Evolutionary conservation across 371 early-diverging fungal species (phyloP).

Genomic region (Parasitella parasitica): DNA sequence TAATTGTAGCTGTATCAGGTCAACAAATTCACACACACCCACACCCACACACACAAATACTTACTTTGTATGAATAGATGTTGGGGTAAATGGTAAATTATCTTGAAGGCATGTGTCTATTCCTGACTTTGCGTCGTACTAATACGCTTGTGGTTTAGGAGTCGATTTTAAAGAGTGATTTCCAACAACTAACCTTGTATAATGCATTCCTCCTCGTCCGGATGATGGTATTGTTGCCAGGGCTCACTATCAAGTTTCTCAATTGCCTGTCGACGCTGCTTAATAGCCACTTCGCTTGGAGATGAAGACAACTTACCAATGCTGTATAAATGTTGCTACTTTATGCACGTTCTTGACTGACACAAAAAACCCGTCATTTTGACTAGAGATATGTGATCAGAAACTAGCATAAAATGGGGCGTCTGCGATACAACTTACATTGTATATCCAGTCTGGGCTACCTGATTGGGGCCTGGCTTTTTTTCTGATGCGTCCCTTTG

Average conservation of each 20-base stretch:
- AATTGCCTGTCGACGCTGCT: constrained; percentile 66
- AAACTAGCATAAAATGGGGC: too few species aligned
- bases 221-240: not conserved
- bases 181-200: constrained; percentile 1
- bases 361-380: constrained; percentile 4
- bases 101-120: constrained; percentile 17
- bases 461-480: not conserved
- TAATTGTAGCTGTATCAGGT: not conserved
- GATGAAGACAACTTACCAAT: not conserved
- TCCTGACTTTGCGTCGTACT: constrained; percentile 3
- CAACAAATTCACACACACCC: not conserved
- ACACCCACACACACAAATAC: too few species aligned
- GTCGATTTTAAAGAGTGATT: too few species aligned
- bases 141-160: too few species aligned
- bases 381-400: too few species aligned
- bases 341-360: not conserved
- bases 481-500: not conserved
- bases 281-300: not conserved
- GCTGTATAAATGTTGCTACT: constrained; percentile 9
- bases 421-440: not conserved
- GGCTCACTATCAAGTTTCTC: constrained; percentile 77
- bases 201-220: constrained; percentile 3
- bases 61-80: constrained; percentile 63
- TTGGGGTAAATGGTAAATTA: constrained; percentile 71
- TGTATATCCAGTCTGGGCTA: not conserved